Base-by-base conservation (phyloP, 192 early-diverging fungal species). In the Gamsiella multidivaricata region DNA sequence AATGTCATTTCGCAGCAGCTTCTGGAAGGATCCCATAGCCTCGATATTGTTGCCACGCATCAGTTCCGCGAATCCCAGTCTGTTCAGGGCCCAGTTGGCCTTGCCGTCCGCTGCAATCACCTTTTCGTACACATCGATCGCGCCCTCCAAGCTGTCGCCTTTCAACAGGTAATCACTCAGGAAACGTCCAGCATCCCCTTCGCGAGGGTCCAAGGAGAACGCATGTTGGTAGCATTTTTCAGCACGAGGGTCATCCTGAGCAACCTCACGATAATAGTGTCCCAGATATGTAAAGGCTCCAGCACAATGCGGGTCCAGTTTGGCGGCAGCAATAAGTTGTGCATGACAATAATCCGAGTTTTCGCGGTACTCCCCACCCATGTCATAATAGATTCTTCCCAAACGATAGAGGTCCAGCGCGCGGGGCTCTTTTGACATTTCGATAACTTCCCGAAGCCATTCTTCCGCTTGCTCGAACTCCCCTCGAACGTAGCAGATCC, bases 141-240 rank as follows among this genome's bases (percentile, higher is more conserved):
- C 91, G 20, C 83, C 54, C 25, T 80, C 73, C 2, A 62, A 9
- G 28, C 88, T 67, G 3, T 81, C 81, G 8, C 84, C 83, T 0
- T 61, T 71, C 42, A 91, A 47, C 34, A 90, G 91, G 26, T 94
- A 87, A 36, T 88, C 82, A 34, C 85, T 86, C 29, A 98, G 80
- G 28, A 76, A 70, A 14, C 85, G 61, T 1, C 87, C 93, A 5
- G 94, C 91, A 14, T 90, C 87, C 28, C 84, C 80, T 79, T 95
- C 89, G 31, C 78, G 65, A 3, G 84, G 78, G 65, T 95, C 90
- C 51, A 95, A 74, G 0, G 85, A 69, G n/a, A 94, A 83, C 2
- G 94, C 93, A 65, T 94, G 92, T 55, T 86, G 80, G 73, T 92
- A 95, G 74, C 95, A 99, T 61, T 91, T 92, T 37, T 83, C 80